These are phyloP conservation scores for Macrolepiota albuminosa DNA, from an alignment of 768 basidiomycete genomes.

Conservation along the genomic window DNA sequence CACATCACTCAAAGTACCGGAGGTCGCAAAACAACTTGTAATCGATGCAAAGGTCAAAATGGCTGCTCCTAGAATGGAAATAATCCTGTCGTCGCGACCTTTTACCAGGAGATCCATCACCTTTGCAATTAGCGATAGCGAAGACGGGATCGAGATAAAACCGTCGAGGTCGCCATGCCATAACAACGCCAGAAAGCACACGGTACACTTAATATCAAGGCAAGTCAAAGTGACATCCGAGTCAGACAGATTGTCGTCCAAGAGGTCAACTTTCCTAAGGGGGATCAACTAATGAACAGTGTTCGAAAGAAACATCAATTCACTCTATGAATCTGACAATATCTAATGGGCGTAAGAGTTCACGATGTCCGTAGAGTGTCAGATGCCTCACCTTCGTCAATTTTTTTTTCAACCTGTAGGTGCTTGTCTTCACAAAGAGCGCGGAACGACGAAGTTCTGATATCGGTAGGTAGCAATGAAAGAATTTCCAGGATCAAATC, in stretches of 20 bases:
- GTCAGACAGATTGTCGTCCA: neutral
- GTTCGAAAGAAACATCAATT: neutral
- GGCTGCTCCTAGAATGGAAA: constrained; percentile 26
- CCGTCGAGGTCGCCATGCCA: constrained; percentile 23
- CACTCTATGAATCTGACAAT: constrained; percentile 9
- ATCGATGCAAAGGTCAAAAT: constrained; percentile 31
- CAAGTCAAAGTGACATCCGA: constrained; percentile 3
- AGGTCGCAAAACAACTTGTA: neutral
- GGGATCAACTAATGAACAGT: neutral
- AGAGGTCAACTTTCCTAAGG: neutral
- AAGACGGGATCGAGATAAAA: neutral
- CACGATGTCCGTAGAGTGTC: too few species aligned
- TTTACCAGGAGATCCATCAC: constrained; percentile 2
- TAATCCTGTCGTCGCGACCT: neutral
- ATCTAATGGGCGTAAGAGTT: neutral
- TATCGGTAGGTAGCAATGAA: constrained; percentile 16
- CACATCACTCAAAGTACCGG: constrained; percentile 14
- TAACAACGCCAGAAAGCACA: constrained; percentile 31
- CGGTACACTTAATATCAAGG: constrained; percentile 16
- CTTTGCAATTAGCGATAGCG: constrained; percentile 10
- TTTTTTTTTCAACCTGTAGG: constrained; percentile 21
- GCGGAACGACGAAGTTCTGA: constrained; percentile 15
- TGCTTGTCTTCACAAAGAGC: constrained; percentile 17
- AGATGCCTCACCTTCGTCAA: constrained; percentile 28
- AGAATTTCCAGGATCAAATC: constrained; percentile 28